Conservation (phyloP, 148 eudicot species). For the Hydrangea macrophylla region DNA sequence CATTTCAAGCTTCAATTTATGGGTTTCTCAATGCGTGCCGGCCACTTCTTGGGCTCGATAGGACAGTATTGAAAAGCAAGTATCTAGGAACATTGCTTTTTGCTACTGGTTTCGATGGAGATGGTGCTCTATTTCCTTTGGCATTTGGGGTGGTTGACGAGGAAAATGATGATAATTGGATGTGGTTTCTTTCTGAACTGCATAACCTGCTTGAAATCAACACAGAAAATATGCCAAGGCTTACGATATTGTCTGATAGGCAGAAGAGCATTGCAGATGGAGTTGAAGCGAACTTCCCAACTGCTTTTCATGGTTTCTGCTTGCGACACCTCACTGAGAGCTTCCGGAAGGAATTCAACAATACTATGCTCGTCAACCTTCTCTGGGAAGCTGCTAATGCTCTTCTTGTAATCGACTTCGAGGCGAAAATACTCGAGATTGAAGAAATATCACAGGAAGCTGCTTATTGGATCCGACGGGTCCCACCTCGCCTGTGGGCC, state of each 20-base stretch:
- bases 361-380: slow-evolving; percentile 49
- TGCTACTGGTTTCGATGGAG: slow-evolving; percentile 71
- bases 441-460: slow-evolving; percentile 63
- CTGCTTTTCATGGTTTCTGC: slow-evolving; percentile 74
- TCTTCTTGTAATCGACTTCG: slow-evolving; percentile 46
- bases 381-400: slow-evolving; percentile 65
- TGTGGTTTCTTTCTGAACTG: slow-evolving; percentile 82
- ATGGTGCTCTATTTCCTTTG: slow-evolving; percentile 62
- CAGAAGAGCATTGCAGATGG: slow-evolving; percentile 56
- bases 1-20: slow-evolving; percentile 62
- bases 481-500: slow-evolving; percentile 68
- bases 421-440: slow-evolving; percentile 52
- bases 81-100: slow-evolving; percentile 63
- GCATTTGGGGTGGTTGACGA: slow-evolving; percentile 80
- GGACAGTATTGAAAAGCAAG: slow-evolving; percentile 55
- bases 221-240: slow-evolving; percentile 70
- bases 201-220: slow-evolving; percentile 58
- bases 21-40: slow-evolving; percentile 73
- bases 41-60: slow-evolving; percentile 71
- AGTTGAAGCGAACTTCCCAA: slow-evolving; percentile 61
- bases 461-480: slow-evolving; percentile 52
- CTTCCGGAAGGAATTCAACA: slow-evolving; percentile 65
- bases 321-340: slow-evolving; percentile 61
- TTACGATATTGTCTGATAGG: slow-evolving; percentile 65
- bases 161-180: slow-evolving; percentile 74